Evolutionary conservation across 139 green algal species (phyloP), one percentile per base, ranked within the genome.

Genomic region (Limnomonas spitsbergensis): DNA sequence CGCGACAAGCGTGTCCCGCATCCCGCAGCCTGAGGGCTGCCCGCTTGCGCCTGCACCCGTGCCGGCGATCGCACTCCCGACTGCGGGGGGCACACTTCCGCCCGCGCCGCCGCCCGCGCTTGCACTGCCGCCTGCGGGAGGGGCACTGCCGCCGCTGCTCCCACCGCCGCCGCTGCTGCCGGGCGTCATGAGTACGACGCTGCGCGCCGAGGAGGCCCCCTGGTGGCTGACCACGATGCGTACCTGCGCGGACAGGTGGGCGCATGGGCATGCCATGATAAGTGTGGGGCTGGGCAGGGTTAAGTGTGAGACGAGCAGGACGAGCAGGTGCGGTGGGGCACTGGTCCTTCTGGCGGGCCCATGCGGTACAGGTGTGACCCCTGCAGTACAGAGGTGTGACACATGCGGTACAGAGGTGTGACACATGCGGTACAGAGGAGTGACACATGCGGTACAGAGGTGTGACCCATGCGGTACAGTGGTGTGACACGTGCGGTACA

Each of bases 201-300:
- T 86, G 34, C 93, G 86, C 1, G 69, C 56, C 54, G 84, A 39
- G 68, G 4, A 26, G 26, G 29, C 88, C 1, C 79, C 76, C 83
- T 97, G 90, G 77, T 94, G 90, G 39, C 88, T 95, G 56, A 82
- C 90, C 1, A 94, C 78, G 34, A 95, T 75, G 37, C 93, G 90
- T 1, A 77, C 78, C 20, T 88, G 81, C 2, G 81, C 29, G 47
- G 47, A 61, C 47, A 61, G 14, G 47, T 61, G 14, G 47, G 47
- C 47, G 47, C 47, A 61, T 61, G 47, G 14, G 47, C 47, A 61
- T 61, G 14, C 14, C 47, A 61, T 61, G 20, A 20, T 61, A 29
- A 70, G 27, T 24, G 56, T 70, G 56, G 9, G n/a, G 56, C 24
- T 54, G 42, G 42, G 42, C 9, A 54, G 42, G 42, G 42, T 54